Base-by-base conservation (phyloP, 305 asterid species). In the Fraxinus baroniana region DNA sequence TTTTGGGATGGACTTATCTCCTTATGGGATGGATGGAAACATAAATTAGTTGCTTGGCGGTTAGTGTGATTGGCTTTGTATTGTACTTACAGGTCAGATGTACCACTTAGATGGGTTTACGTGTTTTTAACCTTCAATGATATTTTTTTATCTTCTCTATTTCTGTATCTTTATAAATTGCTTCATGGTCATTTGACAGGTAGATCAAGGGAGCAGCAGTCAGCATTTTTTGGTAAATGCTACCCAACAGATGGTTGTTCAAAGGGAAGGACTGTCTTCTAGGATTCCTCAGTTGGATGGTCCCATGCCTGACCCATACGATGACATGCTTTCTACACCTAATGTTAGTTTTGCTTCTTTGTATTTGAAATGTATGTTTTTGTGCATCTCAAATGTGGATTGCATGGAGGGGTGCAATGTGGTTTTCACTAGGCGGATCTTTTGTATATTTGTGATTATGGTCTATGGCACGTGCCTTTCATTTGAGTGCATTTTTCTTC, bases 291-390 rank as follows among this genome's bases (percentile, higher is more conserved):
- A 95, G 88, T 83, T 86, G 79, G 98, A 95, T 77, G 98, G 98
- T 33, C 98, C 97, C 64, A 88, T 87, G n/a, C 93, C 95, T 76
- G 98, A 92, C 87, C 93, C 97, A 68, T 95, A 92, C 77, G 98
- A 93, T 87, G 98, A 93, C 22, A 90, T 82, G 60, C 97, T 93
- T 52, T 90, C 98, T 52, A 95, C 98, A 22, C 98, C 98, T 72
- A 95, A 92, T 86, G 98, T 94, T 85, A 88, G 93, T 78, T 82
- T 76, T 76, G 46, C 74, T 78, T 74, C 62, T 70, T 28, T 71
- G 64, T 76, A 13, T 28, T 22, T 9, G n/a, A 62, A 64, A 55
- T 64, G 73, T 64, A 64, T 64, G 33, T 64, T 24, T 64, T 1
- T 64, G 73, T 64, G 73, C 73, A 22, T 64, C 41, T 28, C 68